A percentile compares a stretch with the other conserved stretches of the same genome.
Conservation (phyloP, 768 basidiomycete genomes). For the Auricularia heimuer region DNA sequence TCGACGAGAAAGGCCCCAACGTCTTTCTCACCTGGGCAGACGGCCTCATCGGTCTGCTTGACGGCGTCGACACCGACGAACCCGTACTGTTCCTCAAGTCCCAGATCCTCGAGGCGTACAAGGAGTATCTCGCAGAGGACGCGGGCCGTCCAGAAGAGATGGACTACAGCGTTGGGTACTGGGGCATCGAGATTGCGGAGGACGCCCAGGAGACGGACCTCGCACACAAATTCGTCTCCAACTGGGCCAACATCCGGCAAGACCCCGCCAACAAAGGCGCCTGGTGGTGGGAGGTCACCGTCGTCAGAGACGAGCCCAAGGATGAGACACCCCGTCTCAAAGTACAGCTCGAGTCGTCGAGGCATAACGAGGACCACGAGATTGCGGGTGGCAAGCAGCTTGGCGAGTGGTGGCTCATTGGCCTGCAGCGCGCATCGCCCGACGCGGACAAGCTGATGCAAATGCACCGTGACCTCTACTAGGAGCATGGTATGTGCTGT, state of each 20-base stretch:
- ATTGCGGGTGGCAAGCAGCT: background rate
- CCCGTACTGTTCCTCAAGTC: background rate
- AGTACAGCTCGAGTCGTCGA: background rate
- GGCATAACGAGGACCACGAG: background rate
- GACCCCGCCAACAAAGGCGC: background rate
- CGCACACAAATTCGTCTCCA: background rate
- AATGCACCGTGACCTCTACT: background rate
- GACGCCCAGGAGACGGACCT: background rate
- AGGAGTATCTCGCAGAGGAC: background rate
- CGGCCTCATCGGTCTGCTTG: background rate
- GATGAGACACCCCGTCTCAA: background rate
- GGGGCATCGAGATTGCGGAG: background rate
- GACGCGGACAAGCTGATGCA: background rate
- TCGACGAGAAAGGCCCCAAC: background rate
- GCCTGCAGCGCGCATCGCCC: background rate
- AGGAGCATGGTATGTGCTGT: background rate
- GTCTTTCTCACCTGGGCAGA: background rate
- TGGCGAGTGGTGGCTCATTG: background rate
- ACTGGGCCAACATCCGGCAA: background rate
- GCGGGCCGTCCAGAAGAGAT: background rate
- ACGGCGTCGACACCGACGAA: background rate
- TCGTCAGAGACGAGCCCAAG: background rate
- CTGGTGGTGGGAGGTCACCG: constrained; percentile 1
- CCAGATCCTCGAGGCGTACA: background rate
- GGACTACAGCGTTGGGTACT: background rate